Base-by-base conservation (phyloP, 225 moss, liverwort and hornwort species). In the Sphagnum tenellum region DNA sequence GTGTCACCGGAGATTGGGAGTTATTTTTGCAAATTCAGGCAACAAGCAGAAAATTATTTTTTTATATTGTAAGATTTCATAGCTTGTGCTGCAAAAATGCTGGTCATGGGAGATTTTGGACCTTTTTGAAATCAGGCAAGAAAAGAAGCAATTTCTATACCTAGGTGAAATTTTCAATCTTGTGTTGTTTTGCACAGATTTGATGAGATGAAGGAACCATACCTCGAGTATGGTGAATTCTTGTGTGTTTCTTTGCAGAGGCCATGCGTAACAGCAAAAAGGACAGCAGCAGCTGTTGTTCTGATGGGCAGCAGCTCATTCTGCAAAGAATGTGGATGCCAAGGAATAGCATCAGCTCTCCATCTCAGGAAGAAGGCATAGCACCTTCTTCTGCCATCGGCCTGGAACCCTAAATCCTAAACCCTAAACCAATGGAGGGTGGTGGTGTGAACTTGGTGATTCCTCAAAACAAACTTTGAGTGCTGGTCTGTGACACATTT, bases 401-500 rank as follows among this genome's bases (percentile, higher is more conserved):
- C 70, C 80, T 48, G 46, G 64, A 8, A 10, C 70, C 56, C 51
- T 64, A 44, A 64, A 29, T 29, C 29, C 29, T 29, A 29, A 29
- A 29, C 29, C 29, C 29, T 29, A 29, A 29, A 29, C 29, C 63
- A 55, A 49, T 75, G 11, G 89, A 85, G 71, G 65, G 71, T 8
- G 69, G 71, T 4, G 64, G 0, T 29, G 29, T 81, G 8, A 87
- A 75, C 51, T 90, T 94, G 69, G 86, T 90, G 48, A 87, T 90
- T 13, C 90, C 86, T 0, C 90, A 94, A 56, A 86, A 82, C n/a
- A 94, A 90, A 64, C 50, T 94, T 64, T 82, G 74, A 29, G 29
- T 10, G 88, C 88, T 9, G 70, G 82, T 45, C 74, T 88, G n/a
- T 69, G 86, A 68, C 88, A n/a, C n/a, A 84, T 86, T 12, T 66